Conservation (phyloP, 768 basidiomycete species). For the Sutorius australiensis region DNA sequence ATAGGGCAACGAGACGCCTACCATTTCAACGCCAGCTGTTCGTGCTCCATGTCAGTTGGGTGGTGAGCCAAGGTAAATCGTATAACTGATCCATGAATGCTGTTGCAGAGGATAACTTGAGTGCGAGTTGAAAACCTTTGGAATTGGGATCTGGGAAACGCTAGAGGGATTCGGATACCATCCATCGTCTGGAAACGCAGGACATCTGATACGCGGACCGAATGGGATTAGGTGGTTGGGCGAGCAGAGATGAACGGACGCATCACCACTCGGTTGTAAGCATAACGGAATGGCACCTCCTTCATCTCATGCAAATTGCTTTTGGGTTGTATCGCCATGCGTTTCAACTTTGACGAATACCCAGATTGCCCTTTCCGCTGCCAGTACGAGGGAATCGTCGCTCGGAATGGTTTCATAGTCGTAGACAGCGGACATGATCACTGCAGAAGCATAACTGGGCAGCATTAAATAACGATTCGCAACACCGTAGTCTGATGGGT, state of each 20-base stretch:
- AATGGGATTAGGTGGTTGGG: background rate
- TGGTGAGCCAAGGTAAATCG: background rate
- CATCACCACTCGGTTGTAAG: constrained; percentile 23
- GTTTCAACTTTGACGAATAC: constrained; percentile 26
- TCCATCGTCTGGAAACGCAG: constrained; percentile 23
- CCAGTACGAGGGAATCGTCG: constrained; percentile 28
- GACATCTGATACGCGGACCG: constrained; percentile 10
- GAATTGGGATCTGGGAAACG: constrained; percentile 13
- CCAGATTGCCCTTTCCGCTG: constrained; percentile 29
- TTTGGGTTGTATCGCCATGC: constrained; percentile 28
- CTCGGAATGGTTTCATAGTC: constrained; percentile 30
- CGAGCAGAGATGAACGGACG: background rate
- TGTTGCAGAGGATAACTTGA: constrained; percentile 31
- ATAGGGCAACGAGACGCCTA: constrained; percentile 5
- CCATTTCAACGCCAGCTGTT: constrained; percentile 31
- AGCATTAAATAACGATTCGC: background rate
- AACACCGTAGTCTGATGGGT: background rate
- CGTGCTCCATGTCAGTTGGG: constrained; percentile 3
- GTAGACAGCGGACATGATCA: constrained; percentile 33
- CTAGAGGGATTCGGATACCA: constrained; percentile 30
- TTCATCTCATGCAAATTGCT: constrained; percentile 28
- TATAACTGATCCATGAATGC: constrained; percentile 30
- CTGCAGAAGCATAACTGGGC: constrained; percentile 29
- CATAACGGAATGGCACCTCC: constrained; percentile 29
- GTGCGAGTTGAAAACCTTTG: constrained; percentile 24